Evolutionary conservation across 2,329 filamentous ascomycete genomes (phyloP).

Genomic region (Penicillium expansum): DNA sequence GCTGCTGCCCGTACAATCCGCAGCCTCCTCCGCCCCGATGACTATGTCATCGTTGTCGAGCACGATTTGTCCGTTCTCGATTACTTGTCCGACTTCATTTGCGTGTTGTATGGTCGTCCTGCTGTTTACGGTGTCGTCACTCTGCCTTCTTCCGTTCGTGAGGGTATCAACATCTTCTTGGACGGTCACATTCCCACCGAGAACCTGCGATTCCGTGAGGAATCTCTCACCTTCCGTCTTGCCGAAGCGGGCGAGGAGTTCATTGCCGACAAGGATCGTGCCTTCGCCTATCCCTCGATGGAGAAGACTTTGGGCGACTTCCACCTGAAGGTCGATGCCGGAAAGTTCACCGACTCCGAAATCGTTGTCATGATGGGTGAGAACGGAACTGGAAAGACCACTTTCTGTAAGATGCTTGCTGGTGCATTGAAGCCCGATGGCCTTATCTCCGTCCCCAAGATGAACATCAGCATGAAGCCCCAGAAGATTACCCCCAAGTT

Average conservation of each 20-base stretch:
- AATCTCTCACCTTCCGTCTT: constrained; percentile 93
- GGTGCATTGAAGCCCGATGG: constrained; percentile 90
- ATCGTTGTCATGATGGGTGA: constrained; percentile 99
- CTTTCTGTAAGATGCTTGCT: constrained; percentile 94
- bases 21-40: constrained; percentile 78
- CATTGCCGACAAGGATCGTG: constrained; percentile 76
- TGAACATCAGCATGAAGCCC: constrained; percentile 99
- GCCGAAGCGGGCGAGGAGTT: constrained; percentile 87
- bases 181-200: constrained; percentile 98
- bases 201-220: constrained; percentile 96
- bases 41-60: constrained; percentile 98
- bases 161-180: constrained; percentile 99
- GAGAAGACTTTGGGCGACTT: constrained; percentile 90
- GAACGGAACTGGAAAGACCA: constrained; percentile 99
- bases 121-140: constrained; percentile 98
- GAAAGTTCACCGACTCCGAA: constrained; percentile 94
- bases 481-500: constrained; percentile 99
- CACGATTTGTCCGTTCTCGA: constrained; percentile 98
- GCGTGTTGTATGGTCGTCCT: constrained; percentile 91
- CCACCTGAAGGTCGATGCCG: constrained; percentile 74
- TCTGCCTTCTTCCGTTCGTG: constrained; percentile 88
- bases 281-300: constrained; percentile 86
- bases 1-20: constrained; percentile 90
- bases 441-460: constrained; percentile 73
- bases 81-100: constrained; percentile 98